Evolutionary conservation across 1,139 yeast genomes (phyloP).

Genomic region (Geotrichum macrosporum): DNA sequence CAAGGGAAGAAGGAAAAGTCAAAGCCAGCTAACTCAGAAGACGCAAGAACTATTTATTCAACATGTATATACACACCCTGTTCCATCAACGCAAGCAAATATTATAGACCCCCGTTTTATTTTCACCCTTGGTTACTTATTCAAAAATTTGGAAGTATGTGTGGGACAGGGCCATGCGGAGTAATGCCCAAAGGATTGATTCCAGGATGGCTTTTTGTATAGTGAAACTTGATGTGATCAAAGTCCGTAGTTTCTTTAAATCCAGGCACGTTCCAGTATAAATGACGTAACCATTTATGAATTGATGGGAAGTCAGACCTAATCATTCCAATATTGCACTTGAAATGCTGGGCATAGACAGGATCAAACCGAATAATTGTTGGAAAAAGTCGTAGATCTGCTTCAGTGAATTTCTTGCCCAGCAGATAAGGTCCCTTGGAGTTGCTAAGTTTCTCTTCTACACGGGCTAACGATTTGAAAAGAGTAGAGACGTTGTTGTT

Average conservation of each 20-base stretch:
- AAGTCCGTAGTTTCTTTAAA: conserved; percentile 69
- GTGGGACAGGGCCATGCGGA: conserved; percentile 84
- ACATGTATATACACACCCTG: not conserved
- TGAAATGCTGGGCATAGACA: conserved; percentile 90
- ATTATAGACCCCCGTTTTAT: too few relatives aligned
- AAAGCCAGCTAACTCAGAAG: not conserved
- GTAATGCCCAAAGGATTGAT: conserved; percentile 75
- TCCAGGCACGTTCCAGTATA: conserved; percentile 79
- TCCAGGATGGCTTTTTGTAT: conserved; percentile 66
- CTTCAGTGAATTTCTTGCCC: conserved; percentile 74
- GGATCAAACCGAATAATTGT: conserved; percentile 85
- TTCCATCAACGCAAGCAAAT: not conserved
- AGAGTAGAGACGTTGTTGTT: conserved; percentile 63
- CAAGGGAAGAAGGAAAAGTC: conserved; percentile 4
- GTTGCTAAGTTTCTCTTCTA: conserved; percentile 59
- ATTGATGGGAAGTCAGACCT: conserved; percentile 74
- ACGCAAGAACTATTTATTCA: not conserved
- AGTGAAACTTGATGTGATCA: conserved; percentile 77
- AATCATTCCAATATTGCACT: conserved; percentile 79
- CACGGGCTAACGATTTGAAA: conserved; percentile 67
- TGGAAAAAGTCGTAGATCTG: conserved; percentile 78
- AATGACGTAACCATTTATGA: conserved; percentile 71
- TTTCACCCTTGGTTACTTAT: too few relatives aligned
- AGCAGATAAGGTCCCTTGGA: conserved; percentile 52
- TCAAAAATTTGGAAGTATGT: conserved; percentile 49